phyloP scores from a whole-genome alignment of 257 asterid genomes.

The Linderniella brevidens region DNA sequence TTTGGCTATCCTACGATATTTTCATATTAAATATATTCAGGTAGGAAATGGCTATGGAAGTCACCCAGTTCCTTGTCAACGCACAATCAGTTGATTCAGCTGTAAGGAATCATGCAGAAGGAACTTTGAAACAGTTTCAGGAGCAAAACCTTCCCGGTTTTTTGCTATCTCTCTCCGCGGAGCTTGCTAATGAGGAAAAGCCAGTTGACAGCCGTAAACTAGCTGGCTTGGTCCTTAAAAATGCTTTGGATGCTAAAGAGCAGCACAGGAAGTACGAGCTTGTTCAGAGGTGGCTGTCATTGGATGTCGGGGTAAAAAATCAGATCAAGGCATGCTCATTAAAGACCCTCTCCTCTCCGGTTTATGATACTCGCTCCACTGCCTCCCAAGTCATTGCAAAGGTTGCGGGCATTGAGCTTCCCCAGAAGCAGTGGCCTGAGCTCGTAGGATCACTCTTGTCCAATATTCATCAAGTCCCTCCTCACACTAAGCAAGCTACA shows the following conservation, averaged over 20 bases:
- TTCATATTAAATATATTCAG: constrained; percentile 18
- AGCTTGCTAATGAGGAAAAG: constrained; percentile 67
- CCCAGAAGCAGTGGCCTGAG: constrained; percentile 86
- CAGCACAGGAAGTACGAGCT: constrained; percentile 60
- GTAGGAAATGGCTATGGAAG: constrained; percentile 55
- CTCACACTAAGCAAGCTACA: constrained; percentile 70
- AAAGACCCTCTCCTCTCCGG: constrained; percentile 53
- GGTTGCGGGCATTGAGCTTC: constrained; percentile 75
- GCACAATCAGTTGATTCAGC: constrained; percentile 72
- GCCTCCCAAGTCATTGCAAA: constrained; percentile 77
- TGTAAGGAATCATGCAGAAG: constrained; percentile 64
- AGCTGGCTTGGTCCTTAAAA: constrained; percentile 68
- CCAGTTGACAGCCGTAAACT: constrained; percentile 73
- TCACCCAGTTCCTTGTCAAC: constrained; percentile 64
- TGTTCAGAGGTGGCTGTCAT: constrained; percentile 59
- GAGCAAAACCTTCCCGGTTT: constrained; percentile 76
- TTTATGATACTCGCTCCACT: constrained; percentile 57
- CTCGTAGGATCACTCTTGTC: constrained; percentile 57
- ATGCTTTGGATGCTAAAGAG: constrained; percentile 82
- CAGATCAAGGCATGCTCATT: constrained; percentile 67
- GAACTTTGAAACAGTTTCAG: constrained; percentile 59
- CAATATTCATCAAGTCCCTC: constrained; percentile 58
- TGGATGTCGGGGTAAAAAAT: constrained; percentile 44
- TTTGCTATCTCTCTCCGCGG: constrained; percentile 54
- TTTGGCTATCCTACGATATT: neutral